Evolutionary conservation across 164 flowering plant species (phyloP).

Genomic region (Piper betle): DNA sequence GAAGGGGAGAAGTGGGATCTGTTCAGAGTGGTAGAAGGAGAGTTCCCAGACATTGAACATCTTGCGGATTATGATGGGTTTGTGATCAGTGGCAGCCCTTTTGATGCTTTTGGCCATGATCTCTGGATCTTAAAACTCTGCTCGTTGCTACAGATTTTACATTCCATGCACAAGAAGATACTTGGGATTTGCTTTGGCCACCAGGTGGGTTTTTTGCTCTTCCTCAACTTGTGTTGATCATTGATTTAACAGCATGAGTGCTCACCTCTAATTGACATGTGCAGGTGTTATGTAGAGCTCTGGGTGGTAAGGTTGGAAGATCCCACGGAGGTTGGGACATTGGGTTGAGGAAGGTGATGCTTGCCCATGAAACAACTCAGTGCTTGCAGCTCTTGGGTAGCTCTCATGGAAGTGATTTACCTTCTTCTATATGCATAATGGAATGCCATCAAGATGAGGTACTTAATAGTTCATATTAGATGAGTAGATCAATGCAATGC

Average conservation of each 20-base stretch:
- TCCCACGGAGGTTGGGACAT: slow-evolving; percentile 60
- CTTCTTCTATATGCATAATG: slow-evolving; percentile 36
- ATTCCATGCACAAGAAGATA: slow-evolving; percentile 56
- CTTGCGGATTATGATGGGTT: slow-evolving; percentile 54
- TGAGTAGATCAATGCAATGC: too few species aligned
- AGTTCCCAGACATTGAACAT: slow-evolving; percentile 49
- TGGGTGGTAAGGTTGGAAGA: slow-evolving; percentile 64
- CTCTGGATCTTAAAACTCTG: slow-evolving; percentile 61
- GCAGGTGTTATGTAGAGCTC: slow-evolving; percentile 58
- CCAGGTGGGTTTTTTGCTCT: slow-evolving; percentile 21
- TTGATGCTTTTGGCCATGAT: slow-evolving; percentile 67
- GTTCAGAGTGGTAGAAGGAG: slow-evolving; percentile 57
- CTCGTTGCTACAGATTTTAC: slow-evolving; percentile 34
- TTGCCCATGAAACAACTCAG: slow-evolving; percentile 26
- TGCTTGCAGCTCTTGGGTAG: slow-evolving; percentile 10
- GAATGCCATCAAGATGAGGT: slow-evolving; percentile 82
- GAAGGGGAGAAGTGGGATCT: slow-evolving; percentile 73
- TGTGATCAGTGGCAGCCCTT: slow-evolving; percentile 67
- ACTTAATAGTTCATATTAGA: too few species aligned
- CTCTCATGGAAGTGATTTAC: slow-evolving; percentile 16
- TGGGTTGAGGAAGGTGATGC: slow-evolving; percentile 48
- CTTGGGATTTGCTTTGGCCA: slow-evolving; percentile 90
- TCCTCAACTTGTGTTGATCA: neutral
- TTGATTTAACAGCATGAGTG: neutral
- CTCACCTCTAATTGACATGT: neutral